Conservation (phyloP, 257 asterid species). For the Ophiorrhiza pumila region DNA sequence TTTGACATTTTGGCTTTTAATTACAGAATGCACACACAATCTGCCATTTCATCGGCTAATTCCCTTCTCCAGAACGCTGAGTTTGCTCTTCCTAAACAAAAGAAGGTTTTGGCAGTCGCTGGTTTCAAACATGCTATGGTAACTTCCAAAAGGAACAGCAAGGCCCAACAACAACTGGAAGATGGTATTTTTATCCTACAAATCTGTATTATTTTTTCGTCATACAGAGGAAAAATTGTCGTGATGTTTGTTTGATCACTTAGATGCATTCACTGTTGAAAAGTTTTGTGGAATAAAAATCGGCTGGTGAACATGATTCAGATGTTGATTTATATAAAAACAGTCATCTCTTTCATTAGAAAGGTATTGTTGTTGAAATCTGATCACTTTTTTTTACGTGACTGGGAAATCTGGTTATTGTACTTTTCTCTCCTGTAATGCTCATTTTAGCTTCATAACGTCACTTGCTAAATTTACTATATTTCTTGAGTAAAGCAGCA, state of each 20-base stretch:
- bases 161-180: constrained; percentile 38
- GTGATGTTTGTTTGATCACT: background rate
- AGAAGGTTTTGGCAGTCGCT: constrained; percentile 51
- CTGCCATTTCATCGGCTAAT: constrained; percentile 60
- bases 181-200: constrained; percentile 32
- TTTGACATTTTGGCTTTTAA: constrained; percentile 2
- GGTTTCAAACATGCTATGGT: constrained; percentile 74
- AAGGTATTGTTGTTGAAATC: background rate
- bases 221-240: background rate
- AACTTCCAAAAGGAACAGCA: constrained; percentile 57
- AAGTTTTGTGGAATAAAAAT: background rate
- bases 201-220: background rate
- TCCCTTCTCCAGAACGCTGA: constrained; percentile 70
- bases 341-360: background rate
- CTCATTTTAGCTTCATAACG: background rate
- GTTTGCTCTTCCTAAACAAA: constrained; percentile 71
- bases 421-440: background rate
- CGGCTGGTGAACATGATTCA: background rate
- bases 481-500: background rate
- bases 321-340: background rate
- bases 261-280: background rate
- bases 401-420: background rate
- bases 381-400: background rate
- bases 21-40: constrained; percentile 55
- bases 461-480: background rate